Base-by-base conservation (phyloP, 805 yeast genomes). In the Deakozyma indianensis region DNA sequence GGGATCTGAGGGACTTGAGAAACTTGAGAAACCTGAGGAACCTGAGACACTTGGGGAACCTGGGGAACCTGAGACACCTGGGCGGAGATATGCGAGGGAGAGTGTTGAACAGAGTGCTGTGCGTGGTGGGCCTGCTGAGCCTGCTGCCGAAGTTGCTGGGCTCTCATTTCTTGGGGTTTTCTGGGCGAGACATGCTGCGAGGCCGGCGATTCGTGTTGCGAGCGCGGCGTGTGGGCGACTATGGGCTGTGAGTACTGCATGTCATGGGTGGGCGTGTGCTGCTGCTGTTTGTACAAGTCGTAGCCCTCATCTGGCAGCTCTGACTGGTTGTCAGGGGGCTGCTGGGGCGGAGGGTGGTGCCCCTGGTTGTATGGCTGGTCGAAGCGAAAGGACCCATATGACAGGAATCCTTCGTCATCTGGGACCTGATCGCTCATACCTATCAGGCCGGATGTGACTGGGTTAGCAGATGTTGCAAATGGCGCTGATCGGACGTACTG, bases 221-320 rank as follows among this genome's bases (percentile, higher is more conserved):
- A 32, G 38, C 38, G 7, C 38, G 38, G 38, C 18, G 38, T 32
- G 38, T 32, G 38, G 38, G 38, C 38, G 18, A 25, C 14, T 25
- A n/a, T n/a, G n/a, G n/a, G n/a, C n/a, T n/a, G 28, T 25, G 11
- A 9, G 28, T 14, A 25, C 28, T 14, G 14, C 7, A 9, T 25
- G 28, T 9, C 11, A 14, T 25, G 28, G 7, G 11, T 7, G 28
- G 7, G 28, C 14, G 28, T 25, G 28, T 25, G 28, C 28, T 25
- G 28, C 7, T 32, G 38, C 38, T 32, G 38, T n/a, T 32, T 32
- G 38, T 32, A 32, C 20, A 32, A 7, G 16, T 9, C 11, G 38
- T 11, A 9, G 38, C 11, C 11, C 7, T 25, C 28, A 14, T 25
- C 28, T 25, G 38, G 18, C 11, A 11, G 11, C 38, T n/a, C 38